Evolutionary conservation across 805 yeast genomes (phyloP), one percentile per base, ranked within the genome.

Genomic region (Metschnikowia lunata): DNA sequence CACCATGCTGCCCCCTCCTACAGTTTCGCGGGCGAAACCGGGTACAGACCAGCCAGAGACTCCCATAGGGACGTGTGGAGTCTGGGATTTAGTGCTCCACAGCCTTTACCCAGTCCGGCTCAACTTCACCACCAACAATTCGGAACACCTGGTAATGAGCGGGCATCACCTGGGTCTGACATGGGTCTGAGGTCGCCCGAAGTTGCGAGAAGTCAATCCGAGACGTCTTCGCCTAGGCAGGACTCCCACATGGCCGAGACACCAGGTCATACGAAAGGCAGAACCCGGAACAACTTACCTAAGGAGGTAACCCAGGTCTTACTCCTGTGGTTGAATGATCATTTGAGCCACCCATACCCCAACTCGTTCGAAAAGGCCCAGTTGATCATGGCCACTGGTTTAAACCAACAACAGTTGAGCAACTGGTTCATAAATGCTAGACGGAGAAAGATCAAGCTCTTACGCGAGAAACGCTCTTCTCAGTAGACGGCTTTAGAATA

Each of bases 391-490:
- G 73, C 76, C 58, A 87, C 96, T 0, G 91, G 93, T 0, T 72
- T 87, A 58, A 84, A 87, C 50, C 80, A 83, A 62, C 88, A 85
- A 48, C 96, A 87, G 63, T 73, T 87, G 48, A 76, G 85, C 52
- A 88, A 87, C 59, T 87, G 96, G 96, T 87, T 87, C 57, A 88
- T 87, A 58, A 87, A 87, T 60, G 95, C 91, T 14, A 76, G 96
- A 55, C 73, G 95, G 56, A 71, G 96, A 53, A 80, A 85, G 58
- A 76, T 87, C 40, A 77, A 74, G 58, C 55, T 62, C 36, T 63
- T 78, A 48, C 71, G 75, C 53, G 76, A 75, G 49, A 66, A 64
- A 44, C 55, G 51, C 46, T 15, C 13, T 26, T 15, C 31, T 11
- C 36, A 18, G 27, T 27, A 12, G n/a, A 18, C 5, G 23, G 23